Conservation (phyloP, 139 green algal genomes). For the Chlamydomonas urium region DNA sequence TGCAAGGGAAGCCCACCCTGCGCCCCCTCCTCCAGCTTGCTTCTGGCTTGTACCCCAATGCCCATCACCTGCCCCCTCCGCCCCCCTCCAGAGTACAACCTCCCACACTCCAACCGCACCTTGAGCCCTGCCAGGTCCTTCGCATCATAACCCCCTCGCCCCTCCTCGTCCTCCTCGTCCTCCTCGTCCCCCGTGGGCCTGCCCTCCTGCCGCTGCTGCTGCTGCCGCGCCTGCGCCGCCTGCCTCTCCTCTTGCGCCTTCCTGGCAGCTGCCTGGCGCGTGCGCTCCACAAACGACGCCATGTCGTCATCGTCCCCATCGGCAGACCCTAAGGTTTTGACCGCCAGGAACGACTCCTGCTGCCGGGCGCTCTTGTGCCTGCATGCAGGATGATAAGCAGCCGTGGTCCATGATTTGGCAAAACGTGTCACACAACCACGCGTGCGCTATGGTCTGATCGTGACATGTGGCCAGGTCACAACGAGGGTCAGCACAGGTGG, state of each 20-base stretch:
- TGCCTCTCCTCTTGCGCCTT: background rate
- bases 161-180: slow-evolving; percentile 43
- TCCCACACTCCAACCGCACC: slow-evolving; percentile 18
- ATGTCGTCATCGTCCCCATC: slow-evolving; percentile 60
- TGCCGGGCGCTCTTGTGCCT: slow-evolving; percentile 25
- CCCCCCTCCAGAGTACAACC: too few relatives aligned
- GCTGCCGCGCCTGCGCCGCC: slow-evolving; percentile 17
- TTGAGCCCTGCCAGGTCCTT: slow-evolving; percentile 61
- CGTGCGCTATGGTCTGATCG: too few relatives aligned
- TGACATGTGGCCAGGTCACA: too few relatives aligned
- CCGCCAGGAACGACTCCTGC: slow-evolving; percentile 34
- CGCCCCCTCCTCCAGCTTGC: too few relatives aligned
- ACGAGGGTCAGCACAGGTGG: too few relatives aligned
- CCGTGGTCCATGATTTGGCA: too few relatives aligned
- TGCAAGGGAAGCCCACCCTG: too few relatives aligned
- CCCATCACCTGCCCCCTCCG: too few relatives aligned
- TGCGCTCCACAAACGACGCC: slow-evolving; percentile 58
- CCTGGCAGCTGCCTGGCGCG: background rate
- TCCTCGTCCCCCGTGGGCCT: slow-evolving; percentile 21
- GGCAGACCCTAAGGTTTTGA: slow-evolving; percentile 58
- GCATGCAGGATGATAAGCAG: too few relatives aligned
- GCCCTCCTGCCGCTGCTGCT: slow-evolving; percentile 15
- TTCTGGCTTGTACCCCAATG: too few relatives aligned
- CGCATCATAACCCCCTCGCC: slow-evolving; percentile 25
- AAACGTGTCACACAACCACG: too few relatives aligned